Conservation (phyloP, 192 early-diverging fungal genomes). For the Spinellus fusiger region DNA sequence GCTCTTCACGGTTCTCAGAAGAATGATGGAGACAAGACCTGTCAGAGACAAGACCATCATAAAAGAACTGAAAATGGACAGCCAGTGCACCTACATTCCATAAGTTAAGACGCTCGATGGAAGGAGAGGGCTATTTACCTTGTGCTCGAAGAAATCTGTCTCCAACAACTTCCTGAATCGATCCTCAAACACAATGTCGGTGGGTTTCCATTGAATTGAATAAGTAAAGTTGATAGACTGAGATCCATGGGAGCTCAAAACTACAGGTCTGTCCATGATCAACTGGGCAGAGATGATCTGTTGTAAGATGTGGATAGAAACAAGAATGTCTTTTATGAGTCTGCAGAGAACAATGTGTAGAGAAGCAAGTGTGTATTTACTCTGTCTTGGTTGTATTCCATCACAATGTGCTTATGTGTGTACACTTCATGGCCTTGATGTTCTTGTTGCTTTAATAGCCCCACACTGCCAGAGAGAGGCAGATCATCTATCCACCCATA, state of each 20-base stretch:
- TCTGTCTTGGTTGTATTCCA: conserved; percentile 57
- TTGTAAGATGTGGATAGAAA: not conserved
- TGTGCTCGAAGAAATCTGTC: conserved; percentile 74
- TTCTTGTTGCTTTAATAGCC: conserved; percentile 20
- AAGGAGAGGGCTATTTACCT: too few species aligned
- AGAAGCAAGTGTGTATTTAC: conserved; percentile 20
- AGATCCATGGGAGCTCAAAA: conserved; percentile 15
- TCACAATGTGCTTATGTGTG: conserved; percentile 54
- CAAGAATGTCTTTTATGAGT: too few species aligned
- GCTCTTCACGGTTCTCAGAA: conserved; percentile 62
- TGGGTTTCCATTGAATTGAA: conserved; percentile 57
- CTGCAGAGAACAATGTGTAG: not conserved
- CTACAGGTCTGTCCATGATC: conserved; percentile 27
- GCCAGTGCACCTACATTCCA: conserved; percentile 66
- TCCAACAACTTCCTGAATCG: conserved; percentile 65
- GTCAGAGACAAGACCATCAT: conserved; percentile 75
- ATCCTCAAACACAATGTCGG: conserved; percentile 47
- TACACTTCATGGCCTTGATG: conserved; percentile 37
- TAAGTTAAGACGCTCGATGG: not conserved
- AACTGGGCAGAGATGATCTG: conserved; percentile 52
- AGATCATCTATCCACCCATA: conserved; percentile 42
- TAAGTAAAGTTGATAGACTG: conserved; percentile 55
- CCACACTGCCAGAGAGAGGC: conserved; percentile 53
- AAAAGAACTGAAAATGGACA: conserved; percentile 76
- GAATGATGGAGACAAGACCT: conserved; percentile 70